Evolutionary conservation across 805 yeast genomes (phyloP).

Genomic region (Candida odintsovae): DNA sequence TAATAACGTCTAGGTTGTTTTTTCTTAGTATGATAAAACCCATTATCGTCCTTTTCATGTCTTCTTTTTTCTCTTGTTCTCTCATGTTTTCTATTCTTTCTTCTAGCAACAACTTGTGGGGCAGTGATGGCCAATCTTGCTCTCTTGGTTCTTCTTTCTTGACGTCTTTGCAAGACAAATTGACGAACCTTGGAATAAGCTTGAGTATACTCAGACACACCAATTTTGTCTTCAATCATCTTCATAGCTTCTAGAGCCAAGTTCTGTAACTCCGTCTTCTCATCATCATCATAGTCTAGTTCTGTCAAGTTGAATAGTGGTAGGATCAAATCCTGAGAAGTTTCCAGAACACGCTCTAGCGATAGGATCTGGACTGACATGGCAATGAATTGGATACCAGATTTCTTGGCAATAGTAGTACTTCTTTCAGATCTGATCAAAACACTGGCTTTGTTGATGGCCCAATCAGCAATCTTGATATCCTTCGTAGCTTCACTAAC

Average conservation of each 20-base stretch:
- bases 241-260: constrained; percentile 62
- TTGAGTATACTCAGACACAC: constrained; percentile 61
- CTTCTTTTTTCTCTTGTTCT: constrained; percentile 74
- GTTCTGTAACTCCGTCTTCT: constrained; percentile 45
- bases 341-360: constrained; percentile 32
- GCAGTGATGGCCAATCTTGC: constrained; percentile 70
- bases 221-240: constrained; percentile 61
- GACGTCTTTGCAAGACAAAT: constrained; percentile 53
- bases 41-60: constrained; percentile 68
- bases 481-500: constrained; percentile 20
- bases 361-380: constrained; percentile 49
- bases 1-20: constrained; percentile 23
- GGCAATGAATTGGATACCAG: constrained; percentile 67
- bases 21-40: constrained; percentile 63
- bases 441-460: constrained; percentile 54
- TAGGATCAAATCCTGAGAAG: constrained; percentile 45
- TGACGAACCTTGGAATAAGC: constrained; percentile 61
- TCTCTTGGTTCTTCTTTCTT: constrained; percentile 69
- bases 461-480: constrained; percentile 47
- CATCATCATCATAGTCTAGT: constrained; percentile 36
- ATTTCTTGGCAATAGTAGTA: constrained; percentile 52
- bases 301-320: constrained; percentile 49
- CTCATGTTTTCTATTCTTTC: constrained; percentile 71
- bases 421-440: constrained; percentile 63
- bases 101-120: constrained; percentile 78